Conservation (phyloP, 768 basidiomycete genomes). For the Auricularia cornea region DNA sequence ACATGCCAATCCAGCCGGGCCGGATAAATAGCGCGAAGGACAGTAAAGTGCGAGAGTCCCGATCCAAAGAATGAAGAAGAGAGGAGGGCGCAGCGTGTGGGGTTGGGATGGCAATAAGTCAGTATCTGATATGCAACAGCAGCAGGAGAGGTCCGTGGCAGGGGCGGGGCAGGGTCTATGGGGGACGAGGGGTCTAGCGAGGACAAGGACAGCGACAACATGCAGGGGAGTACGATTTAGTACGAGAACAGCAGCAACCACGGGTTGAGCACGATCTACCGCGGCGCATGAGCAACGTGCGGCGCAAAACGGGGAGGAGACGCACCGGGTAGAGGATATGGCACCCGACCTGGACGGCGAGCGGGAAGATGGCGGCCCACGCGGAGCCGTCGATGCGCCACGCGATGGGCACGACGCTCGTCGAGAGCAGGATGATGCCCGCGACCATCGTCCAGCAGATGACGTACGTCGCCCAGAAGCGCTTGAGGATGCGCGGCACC, state of each 20-base stretch:
- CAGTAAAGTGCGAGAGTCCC: no score
- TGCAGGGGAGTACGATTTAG: constrained; percentile 12
- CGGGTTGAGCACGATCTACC: constrained; percentile 73
- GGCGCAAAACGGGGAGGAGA: background rate
- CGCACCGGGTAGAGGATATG: background rate
- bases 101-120: background rate
- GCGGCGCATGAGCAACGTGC: background rate
- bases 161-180: no score
- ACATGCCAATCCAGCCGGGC: no score
- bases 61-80: no score
- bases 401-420: constrained; percentile 17
- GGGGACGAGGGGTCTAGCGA: no score
- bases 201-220: no score
- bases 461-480: constrained; percentile 25
- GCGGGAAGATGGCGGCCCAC: constrained; percentile 20
- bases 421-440: constrained; percentile 19
- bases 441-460: constrained; percentile 15
- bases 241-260: constrained; percentile 82
- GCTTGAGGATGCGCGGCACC: constrained; percentile 25
- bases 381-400: constrained; percentile 28
- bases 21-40: no score
- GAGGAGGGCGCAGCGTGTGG: background rate
- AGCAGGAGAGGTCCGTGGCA: background rate
- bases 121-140: background rate
- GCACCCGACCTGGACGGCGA: no score